Evolutionary conservation across 129 eudicot species (phyloP).

Genomic region (Kitagawia praeruptora): DNA sequence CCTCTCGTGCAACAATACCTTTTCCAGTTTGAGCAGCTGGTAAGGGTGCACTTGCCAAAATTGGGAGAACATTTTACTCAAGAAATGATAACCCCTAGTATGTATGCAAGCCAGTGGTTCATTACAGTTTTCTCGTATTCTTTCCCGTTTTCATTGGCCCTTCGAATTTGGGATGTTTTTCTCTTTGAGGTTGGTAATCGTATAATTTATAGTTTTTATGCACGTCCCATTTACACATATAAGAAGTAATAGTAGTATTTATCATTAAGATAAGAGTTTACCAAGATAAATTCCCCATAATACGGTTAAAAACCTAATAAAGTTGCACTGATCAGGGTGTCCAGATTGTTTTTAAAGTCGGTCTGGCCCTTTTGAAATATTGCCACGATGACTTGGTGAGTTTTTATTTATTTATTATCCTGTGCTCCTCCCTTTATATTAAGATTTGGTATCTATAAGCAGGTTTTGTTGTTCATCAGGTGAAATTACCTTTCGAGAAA

Average conservation of each 20-base stretch:
- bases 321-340: constrained; percentile 56
- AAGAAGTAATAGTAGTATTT: not conserved
- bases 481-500: constrained; percentile 85
- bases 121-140: constrained; percentile 94
- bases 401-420: not conserved
- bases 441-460: not conserved
- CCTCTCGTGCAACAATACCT: constrained; percentile 98
- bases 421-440: not conserved
- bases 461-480: constrained; percentile 32
- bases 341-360: constrained; percentile 89
- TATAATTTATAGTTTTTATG: not conserved
- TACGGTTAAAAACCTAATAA: constrained; percentile 10
- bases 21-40: constrained; percentile 71
- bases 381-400: constrained; percentile 96
- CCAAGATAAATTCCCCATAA: not conserved
- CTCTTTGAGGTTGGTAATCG: constrained; percentile 72
- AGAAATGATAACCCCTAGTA: constrained; percentile 95
- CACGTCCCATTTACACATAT: not conserved
- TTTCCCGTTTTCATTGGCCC: constrained; percentile 88
- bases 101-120: constrained; percentile 99
- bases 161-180: constrained; percentile 97
- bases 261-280: not conserved
- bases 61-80: constrained; percentile 80
- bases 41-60: constrained; percentile 76
- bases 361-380: constrained; percentile 76